Evolutionary conservation across 75 land plant genomes (phyloP).

Genomic region (Sequoia sempervirens): DNA sequence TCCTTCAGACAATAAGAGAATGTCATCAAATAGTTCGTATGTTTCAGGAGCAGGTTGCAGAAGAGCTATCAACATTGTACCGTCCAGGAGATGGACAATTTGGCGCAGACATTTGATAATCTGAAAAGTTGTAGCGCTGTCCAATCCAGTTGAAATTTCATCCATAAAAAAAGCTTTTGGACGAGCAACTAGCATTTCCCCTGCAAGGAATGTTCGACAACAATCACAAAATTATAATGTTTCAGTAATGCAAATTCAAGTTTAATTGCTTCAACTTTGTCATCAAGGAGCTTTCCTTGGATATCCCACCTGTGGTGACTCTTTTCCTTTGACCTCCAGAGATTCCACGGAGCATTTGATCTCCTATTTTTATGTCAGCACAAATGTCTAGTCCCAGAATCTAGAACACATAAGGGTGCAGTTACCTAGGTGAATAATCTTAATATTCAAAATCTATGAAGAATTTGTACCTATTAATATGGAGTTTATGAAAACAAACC

Average conservation of each 20-base stretch:
- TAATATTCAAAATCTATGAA: neutral
- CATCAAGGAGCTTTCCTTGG: constrained; percentile 31
- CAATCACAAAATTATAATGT: neutral
- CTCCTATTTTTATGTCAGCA: constrained; percentile 37
- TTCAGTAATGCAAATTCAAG: neutral
- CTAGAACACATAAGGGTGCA: constrained; percentile 20
- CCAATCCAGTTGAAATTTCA: constrained; percentile 67
- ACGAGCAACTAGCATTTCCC: constrained; percentile 36
- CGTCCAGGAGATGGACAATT: constrained; percentile 15
- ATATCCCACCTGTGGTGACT: constrained; percentile 53
- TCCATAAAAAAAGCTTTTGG: constrained; percentile 41
- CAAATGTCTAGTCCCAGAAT: constrained; percentile 34
- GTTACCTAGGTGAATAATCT: constrained; percentile 61
- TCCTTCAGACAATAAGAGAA: constrained; percentile 62
- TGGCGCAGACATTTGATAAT: constrained; percentile 51
- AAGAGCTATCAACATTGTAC: constrained; percentile 26
- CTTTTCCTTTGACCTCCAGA: constrained; percentile 87
- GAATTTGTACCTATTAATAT: neutral
- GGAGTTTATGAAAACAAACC: constrained; percentile 7
- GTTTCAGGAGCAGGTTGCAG: constrained; percentile 40
- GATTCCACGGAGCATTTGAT: constrained; percentile 67
- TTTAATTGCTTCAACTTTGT: neutral
- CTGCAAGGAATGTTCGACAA: constrained; percentile 6
- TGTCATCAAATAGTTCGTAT: constrained; percentile 59
- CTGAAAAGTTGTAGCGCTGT: constrained; percentile 65